Evolutionary conservation across 176 grass and related monocot genomes (phyloP).

Genomic region (Zoysia pacifica): DNA sequence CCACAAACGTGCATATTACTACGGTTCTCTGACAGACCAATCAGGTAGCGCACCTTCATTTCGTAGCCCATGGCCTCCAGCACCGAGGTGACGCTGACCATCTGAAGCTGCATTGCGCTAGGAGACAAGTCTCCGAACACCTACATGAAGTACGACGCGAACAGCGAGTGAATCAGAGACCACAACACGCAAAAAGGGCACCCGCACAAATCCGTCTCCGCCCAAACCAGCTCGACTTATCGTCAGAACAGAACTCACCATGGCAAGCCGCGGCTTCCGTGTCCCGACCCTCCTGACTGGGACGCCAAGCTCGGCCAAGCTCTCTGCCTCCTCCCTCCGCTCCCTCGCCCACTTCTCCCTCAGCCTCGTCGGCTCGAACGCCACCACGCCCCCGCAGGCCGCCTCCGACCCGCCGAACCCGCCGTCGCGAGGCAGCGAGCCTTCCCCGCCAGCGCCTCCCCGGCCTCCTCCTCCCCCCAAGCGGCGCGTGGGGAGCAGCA

Average conservation of each 20-base stretch:
- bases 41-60: slow-evolving; percentile 63
- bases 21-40: not conserved
- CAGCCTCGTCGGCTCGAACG: slow-evolving; percentile 71
- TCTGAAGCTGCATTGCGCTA: slow-evolving; percentile 80
- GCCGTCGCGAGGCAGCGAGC: slow-evolving; percentile 4
- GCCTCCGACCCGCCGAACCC: not conserved
- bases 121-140: slow-evolving; percentile 77
- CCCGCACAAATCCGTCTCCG: slow-evolving; percentile 2
- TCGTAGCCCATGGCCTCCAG: slow-evolving; percentile 85
- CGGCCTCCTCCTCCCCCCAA: not conserved
- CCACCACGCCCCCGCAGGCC: slow-evolving; percentile 54
- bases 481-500: slow-evolving; percentile 30
- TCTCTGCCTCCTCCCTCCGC: slow-evolving; percentile 49
- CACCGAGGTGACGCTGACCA: slow-evolving; percentile 76
- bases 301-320: slow-evolving; percentile 47
- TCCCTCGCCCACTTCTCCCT: slow-evolving; percentile 71
- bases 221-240: not conserved
- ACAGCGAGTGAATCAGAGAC: slow-evolving; percentile 37
- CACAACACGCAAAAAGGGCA: not conserved
- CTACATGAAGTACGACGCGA: slow-evolving; percentile 35
- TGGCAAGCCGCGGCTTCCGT: slow-evolving; percentile 76
- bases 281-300: slow-evolving; percentile 53
- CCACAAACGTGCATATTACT: not conserved
- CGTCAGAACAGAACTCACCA: slow-evolving; percentile 53
- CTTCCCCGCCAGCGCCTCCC: not conserved